Conservation (phyloP, 2,329 filamentous ascomycete genomes). For the Aspergillus piperis region DNA sequence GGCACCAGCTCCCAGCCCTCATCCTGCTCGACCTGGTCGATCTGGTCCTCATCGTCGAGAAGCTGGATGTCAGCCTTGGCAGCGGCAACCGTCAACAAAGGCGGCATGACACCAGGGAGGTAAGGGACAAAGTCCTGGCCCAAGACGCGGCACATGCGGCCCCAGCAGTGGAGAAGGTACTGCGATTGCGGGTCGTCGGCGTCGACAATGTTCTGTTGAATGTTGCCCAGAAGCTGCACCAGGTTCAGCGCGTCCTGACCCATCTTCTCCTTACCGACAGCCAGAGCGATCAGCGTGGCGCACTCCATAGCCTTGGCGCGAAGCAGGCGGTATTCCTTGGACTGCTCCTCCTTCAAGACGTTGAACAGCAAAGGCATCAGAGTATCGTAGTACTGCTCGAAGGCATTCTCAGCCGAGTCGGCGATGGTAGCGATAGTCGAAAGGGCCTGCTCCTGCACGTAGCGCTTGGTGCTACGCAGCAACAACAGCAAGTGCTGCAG, state of each 20-base stretch:
- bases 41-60: slow-evolving; percentile 90
- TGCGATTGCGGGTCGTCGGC: slow-evolving; percentile 93
- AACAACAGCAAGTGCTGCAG: slow-evolving; percentile 83
- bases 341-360: slow-evolving; percentile 84
- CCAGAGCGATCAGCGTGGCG: slow-evolving; percentile 87
- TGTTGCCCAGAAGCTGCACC: slow-evolving; percentile 81
- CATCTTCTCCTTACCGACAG: slow-evolving; percentile 90
- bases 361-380: slow-evolving; percentile 94
- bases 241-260: slow-evolving; percentile 82
- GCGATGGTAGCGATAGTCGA: slow-evolving; percentile 98
- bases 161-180: slow-evolving; percentile 98
- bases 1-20: slow-evolving; percentile 98
- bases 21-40: slow-evolving; percentile 88
- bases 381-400: slow-evolving; percentile 91
- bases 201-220: slow-evolving; percentile 84
- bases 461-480: slow-evolving; percentile 87
- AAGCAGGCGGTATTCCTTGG: slow-evolving; percentile 87
- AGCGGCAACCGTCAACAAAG: slow-evolving; percentile 83
- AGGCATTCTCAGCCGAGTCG: slow-evolving; percentile 94
- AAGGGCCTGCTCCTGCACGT: slow-evolving; percentile 94
- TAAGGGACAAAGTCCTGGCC: slow-evolving; percentile 90
- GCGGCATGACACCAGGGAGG: slow-evolving; percentile 89
- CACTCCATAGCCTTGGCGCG: slow-evolving; percentile 99
- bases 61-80: slow-evolving; percentile 97
- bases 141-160: slow-evolving; percentile 94